Evolutionary conservation across 2,329 filamentous ascomycete species (phyloP), one percentile per base, ranked within the genome.

Genomic region (Cyclaneusma minus): DNA sequence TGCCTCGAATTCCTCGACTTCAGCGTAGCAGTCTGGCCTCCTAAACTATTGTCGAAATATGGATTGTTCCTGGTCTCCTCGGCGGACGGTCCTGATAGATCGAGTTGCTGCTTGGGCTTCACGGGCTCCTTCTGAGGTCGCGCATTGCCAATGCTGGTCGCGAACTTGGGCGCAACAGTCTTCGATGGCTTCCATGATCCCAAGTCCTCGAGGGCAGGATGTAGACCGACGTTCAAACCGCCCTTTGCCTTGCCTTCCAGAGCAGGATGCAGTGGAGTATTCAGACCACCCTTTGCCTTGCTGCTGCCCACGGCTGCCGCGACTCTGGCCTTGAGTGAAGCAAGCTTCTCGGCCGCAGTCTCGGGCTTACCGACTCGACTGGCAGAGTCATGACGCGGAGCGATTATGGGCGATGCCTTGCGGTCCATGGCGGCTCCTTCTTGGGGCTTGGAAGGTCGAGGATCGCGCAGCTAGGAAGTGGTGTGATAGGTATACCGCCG

Each of bases 251-350:
- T 25, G 16, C 12, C 36, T 16, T 38, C 22, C 6, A n/a, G 11
- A 8, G 38, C 30, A 12, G 44, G 42, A 29, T 44, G 38, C 20
- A 39, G 27, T 60, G 62, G 28, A 52, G 51, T 14, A 53, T 49
- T 27, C 54, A 57, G 20, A 50, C 55, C 36, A 49, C 40, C 32
- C 42, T 33, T 55, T 35, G 58, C 68, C 50, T 49, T 56, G 49
- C 38, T 55, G 44, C 55, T 58, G 16, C 56, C 58, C 24, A 81
- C 77, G 28, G 80, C 79, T 25, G 79, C 79, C 24, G 78, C 77
- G 8, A 89, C 77, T 39, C 81, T 68, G 13, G 80, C 80, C 50
- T 78, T 85, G 45, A 91, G 64, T 22, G 78, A 75, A 24, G 81
- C 82, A 37, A 87, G 60, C 36, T 68, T 62, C 51, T 82, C 62